These are phyloP conservation scores for Lactarius hengduanensis DNA, from an alignment of 768 basidiomycete genomes.

Conservation along the genomic window DNA sequence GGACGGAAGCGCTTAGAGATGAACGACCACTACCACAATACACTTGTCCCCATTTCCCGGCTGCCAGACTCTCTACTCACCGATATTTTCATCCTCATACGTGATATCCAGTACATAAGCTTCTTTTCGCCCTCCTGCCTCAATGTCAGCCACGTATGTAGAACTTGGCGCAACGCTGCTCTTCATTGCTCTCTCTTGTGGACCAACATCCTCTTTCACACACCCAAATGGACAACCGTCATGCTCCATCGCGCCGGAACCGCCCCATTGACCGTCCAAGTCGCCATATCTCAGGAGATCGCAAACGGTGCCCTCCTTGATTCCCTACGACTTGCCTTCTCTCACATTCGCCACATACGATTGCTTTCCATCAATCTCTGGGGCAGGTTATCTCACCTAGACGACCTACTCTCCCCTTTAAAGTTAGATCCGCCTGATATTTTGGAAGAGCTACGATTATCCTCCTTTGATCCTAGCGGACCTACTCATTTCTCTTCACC, in stretches of 20 bases:
- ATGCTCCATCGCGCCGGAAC: constrained; percentile 23
- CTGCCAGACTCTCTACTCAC: constrained; percentile 21
- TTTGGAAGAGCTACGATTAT: constrained; percentile 16
- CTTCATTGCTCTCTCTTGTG: constrained; percentile 24
- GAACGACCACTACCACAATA: background rate
- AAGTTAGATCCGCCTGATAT: constrained; percentile 6
- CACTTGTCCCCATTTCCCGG: constrained; percentile 21
- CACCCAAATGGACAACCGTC: constrained; percentile 18
- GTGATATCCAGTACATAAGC: background rate
- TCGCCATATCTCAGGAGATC: background rate
- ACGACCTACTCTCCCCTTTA: constrained; percentile 2
- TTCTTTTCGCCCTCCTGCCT: constrained; percentile 2
- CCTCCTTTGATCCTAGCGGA: no score
- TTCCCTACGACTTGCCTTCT: constrained; percentile 19
- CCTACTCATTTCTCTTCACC: background rate
- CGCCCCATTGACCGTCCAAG: constrained; percentile 16
- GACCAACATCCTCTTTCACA: constrained; percentile 22
- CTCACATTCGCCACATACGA: constrained; percentile 22
- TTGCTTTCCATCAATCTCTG: constrained; percentile 5
- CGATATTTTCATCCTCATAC: constrained; percentile 21
- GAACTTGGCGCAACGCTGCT: constrained; percentile 24
- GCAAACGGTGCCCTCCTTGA: background rate
- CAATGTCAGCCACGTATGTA: constrained; percentile 23
- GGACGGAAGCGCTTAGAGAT: background rate
- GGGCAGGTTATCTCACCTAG: background rate